Evolutionary conservation across 768 basidiomycete species (phyloP), one percentile per base, ranked within the genome.

Genomic region (Leccinum olivaceopallidum): DNA sequence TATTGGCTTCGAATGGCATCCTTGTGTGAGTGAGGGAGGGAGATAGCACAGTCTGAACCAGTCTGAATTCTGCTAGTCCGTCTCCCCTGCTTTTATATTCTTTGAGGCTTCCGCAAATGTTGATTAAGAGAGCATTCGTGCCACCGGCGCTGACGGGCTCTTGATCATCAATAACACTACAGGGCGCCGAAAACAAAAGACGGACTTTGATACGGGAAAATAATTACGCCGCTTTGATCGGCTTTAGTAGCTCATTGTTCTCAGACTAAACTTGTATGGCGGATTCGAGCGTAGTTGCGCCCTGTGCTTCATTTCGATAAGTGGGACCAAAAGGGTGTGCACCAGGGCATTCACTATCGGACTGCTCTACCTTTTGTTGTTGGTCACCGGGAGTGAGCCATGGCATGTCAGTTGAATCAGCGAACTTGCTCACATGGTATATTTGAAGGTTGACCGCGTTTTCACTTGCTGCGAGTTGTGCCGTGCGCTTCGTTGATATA

Each of bases 1-100:
- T 22, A n/a, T 20, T 18, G 0, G 32, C 9, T 51, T 58, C 60
- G 14, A 28, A 44, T 47, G 63, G 5, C 67, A 68, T 66, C 20
- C 9, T 36, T 12, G 32, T 14, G 30, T 4, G 57, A 12, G 65
- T 7, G 55, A 49, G 37, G 12, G 53, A 50, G 12, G 12, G 9
- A 51, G 3, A 8, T 34, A 13, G 34, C 34, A 24, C 12, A 20
- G n/a, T 20, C 10, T 56, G 13, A 24, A 18, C 20, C 26, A 28
- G 49, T 26, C 22, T 5, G 7, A 57, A 5, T 30, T 24, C 2
- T 5, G 53, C 3, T 30, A 0, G 3, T 28, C 16, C 9, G 6
- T 22, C 18, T 55, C 22, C 52, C 13, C 14, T 18, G 20, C n/a
- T 28, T 57, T 63, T 63, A 63, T 63, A n/a, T 14, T 54, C 16